A percentile compares a stretch with the other conserved stretches of the same genome.
Conservation (phyloP, 306 rosid species). For the Inga oerstediana region DNA sequence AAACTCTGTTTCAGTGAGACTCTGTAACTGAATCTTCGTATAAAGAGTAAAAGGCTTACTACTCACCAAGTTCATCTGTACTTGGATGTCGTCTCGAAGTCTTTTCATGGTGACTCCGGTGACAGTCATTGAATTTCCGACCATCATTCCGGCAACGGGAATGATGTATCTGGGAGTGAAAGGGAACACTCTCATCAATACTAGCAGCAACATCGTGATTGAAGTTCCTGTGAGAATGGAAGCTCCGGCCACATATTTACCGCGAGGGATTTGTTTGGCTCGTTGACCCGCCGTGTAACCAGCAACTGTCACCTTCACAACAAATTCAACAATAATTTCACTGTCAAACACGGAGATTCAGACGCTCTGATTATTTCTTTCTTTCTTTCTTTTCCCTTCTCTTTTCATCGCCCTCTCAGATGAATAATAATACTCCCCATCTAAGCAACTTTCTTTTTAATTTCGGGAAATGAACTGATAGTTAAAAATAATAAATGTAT, state of each 20-base stretch:
- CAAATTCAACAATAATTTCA: not conserved
- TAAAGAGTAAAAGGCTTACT: conserved; percentile 19
- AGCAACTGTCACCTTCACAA: conserved; percentile 63
- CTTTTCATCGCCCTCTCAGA: not conserved
- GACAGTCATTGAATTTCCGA: conserved; percentile 93
- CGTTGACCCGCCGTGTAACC: conserved; percentile 96
- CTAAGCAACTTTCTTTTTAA: no score
- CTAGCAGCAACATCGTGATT: conserved; percentile 70
- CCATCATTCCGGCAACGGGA: conserved; percentile 97
- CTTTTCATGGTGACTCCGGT: conserved; percentile 97
- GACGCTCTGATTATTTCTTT: not conserved
- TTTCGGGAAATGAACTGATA: no score
- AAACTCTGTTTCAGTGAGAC: not conserved
- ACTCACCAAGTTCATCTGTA: conserved; percentile 64
- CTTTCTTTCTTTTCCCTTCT: no score
- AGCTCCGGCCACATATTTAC: conserved; percentile 76
- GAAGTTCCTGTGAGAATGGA: conserved; percentile 85
- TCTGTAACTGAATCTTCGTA: not conserved
- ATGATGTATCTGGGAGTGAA: conserved; percentile 93
- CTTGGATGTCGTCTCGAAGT: conserved; percentile 80
- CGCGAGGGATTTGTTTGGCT: conserved; percentile 87
- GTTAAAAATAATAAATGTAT: no score
- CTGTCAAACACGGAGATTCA: not conserved
- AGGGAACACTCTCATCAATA: conserved; percentile 73
- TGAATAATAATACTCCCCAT: not conserved